phyloP scores from a whole-genome alignment of 2,329 filamentous ascomycete genomes.

The Nothophaeocryptopus gaeumannii region DNA sequence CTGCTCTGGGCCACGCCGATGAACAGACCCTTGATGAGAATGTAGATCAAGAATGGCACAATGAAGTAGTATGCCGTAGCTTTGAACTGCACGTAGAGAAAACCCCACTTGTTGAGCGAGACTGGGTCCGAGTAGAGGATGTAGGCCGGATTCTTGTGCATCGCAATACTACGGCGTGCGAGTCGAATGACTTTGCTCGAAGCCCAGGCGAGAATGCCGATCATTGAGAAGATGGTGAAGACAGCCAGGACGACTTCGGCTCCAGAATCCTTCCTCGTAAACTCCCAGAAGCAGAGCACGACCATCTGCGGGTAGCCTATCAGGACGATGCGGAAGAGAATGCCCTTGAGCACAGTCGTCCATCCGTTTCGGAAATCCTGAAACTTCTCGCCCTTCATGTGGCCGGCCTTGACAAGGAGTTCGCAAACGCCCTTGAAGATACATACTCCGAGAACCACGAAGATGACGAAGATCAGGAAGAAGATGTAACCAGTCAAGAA shows the following conservation, averaged over 20 bases:
- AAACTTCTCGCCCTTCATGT: constrained; percentile 83
- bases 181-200: constrained; percentile 86
- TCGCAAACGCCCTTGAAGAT: constrained; percentile 82
- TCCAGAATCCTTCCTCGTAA: constrained; percentile 78
- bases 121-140: constrained; percentile 96
- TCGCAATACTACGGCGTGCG: constrained; percentile 78
- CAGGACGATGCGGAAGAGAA: constrained; percentile 82
- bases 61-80: constrained; percentile 96
- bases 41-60: constrained; percentile 72
- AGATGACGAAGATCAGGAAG: constrained; percentile 77
- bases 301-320: constrained; percentile 91
- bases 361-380: constrained; percentile 92
- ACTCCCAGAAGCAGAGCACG: constrained; percentile 89
- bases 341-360: constrained; percentile 88
- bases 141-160: constrained; percentile 96
- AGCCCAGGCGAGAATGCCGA: constrained; percentile 76
- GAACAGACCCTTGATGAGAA: constrained; percentile 84
- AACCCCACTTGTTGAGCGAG: constrained; percentile 95
- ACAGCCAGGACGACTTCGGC: constrained; percentile 84
- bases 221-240: constrained; percentile 82
- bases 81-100: constrained; percentile 95
- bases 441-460: constrained; percentile 69
- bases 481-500: constrained; percentile 90
- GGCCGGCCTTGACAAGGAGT: constrained; percentile 67
- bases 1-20: constrained; percentile 74